These are phyloP conservation scores for Aspergillus niger DNA, from an alignment of 2,329 filamentous ascomycete species.

Conservation along the genomic window DNA sequence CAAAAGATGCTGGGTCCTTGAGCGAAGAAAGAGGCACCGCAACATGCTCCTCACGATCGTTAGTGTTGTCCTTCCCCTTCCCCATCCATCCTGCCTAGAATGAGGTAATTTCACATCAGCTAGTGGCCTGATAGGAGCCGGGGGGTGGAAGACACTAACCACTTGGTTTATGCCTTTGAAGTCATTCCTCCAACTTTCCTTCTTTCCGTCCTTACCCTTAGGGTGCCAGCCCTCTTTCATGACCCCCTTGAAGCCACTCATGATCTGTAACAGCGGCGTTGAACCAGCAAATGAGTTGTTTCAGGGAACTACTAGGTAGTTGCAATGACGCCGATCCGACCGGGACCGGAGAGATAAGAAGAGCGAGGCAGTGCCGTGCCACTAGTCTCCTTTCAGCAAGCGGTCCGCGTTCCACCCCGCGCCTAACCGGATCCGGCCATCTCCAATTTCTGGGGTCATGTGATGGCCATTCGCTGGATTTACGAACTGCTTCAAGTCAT, in stretches of 20 bases:
- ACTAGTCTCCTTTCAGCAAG: background rate
- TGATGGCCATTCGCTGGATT: background rate
- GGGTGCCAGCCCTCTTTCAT: constrained; percentile 59
- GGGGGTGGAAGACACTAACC: constrained; percentile 41
- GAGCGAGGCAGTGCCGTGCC: constrained; percentile 1
- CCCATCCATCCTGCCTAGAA: constrained; percentile 61
- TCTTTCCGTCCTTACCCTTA: constrained; percentile 54
- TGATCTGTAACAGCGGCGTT: constrained; percentile 25
- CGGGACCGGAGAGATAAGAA: constrained; percentile 6
- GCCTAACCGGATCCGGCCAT: background rate
- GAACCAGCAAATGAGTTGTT: background rate
- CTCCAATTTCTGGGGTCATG: background rate
- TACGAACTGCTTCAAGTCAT: background rate
- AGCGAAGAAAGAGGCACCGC: constrained; percentile 68
- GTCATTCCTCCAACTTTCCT: constrained; percentile 57
- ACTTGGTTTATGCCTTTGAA: constrained; percentile 61
- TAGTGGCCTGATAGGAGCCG: constrained; percentile 10
- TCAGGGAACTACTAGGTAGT: background rate
- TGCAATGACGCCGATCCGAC: constrained; percentile 9
- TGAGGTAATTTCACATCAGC: constrained; percentile 27
- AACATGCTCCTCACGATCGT: constrained; percentile 53
- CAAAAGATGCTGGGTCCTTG: constrained; percentile 76
- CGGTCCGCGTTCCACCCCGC: background rate
- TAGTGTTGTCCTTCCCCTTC: constrained; percentile 51
- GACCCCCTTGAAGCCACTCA: constrained; percentile 52